phyloP scores from a whole-genome alignment of 208 protist genomes.

The Acanthamoeba castellanii region DNA sequence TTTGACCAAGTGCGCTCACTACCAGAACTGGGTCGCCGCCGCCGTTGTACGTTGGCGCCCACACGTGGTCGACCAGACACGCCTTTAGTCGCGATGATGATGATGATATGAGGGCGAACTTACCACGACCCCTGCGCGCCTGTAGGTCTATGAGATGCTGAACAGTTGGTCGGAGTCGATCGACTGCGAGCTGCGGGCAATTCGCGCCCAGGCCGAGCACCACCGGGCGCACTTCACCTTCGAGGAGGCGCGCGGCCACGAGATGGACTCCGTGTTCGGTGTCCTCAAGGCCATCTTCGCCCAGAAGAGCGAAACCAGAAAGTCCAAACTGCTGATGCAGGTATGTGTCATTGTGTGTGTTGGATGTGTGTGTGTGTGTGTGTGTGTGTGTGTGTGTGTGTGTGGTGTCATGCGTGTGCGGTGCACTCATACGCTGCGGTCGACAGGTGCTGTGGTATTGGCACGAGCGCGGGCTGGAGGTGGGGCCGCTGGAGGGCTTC shows the following conservation, averaged over 20 bases:
- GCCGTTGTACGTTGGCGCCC: background rate
- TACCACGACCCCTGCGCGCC: background rate
- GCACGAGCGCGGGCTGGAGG: background rate
- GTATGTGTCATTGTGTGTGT: background rate
- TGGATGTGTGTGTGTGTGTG: background rate
- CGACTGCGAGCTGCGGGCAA: background rate
- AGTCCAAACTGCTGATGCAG: conserved; percentile 3
- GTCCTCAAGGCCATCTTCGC: background rate
- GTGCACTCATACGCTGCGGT: background rate
- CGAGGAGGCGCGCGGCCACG: conserved; percentile 16
- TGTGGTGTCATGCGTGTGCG: background rate
- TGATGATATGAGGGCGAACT: too few species aligned
- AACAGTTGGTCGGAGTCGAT: background rate
- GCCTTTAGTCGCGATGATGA: too few species aligned
- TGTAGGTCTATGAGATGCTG: conserved; percentile 16
- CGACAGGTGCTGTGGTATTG: conserved; percentile 60
- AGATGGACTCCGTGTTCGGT: background rate
- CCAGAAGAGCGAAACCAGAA: background rate
- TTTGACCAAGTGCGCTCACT: conserved; percentile 7
- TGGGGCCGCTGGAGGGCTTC: conserved; percentile 18
- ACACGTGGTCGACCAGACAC: too few species aligned
- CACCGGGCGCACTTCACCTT: background rate
- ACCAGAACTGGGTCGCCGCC: conserved; percentile 58
- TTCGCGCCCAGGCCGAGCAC: conserved; percentile 10
- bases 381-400: background rate